phyloP scores from a whole-genome alignment of 345 rosid species.

The Schrenkiella parvula region DNA sequence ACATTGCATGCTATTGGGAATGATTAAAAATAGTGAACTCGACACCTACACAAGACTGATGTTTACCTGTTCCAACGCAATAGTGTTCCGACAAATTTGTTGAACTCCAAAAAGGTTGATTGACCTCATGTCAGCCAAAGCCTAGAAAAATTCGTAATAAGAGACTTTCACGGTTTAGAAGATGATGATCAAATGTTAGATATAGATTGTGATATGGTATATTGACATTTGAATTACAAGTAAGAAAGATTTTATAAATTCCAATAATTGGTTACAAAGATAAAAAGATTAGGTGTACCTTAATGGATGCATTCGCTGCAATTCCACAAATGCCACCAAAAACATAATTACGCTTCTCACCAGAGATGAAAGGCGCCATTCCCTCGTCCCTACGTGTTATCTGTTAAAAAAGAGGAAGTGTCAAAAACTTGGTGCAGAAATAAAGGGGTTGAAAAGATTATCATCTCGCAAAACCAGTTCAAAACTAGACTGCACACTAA shows the following conservation, averaged over 20 bases:
- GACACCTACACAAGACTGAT: neutral
- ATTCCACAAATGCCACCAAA: conserved; percentile 93
- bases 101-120: conserved; percentile 98
- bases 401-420: conserved; percentile 34
- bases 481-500: neutral
- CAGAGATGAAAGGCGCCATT: conserved; percentile 82
- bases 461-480: conserved; percentile 17
- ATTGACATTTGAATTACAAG: neutral
- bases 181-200: neutral
- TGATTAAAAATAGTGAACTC: neutral
- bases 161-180: conserved; percentile 5
- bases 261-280: neutral
- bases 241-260: neutral
- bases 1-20: neutral
- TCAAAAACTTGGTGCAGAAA: neutral
- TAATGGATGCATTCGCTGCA: conserved; percentile 83
- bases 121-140: conserved; percentile 75
- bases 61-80: conserved; percentile 91
- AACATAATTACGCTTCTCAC: conserved; percentile 70
- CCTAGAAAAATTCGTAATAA: conserved; percentile 40
- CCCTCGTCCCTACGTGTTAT: conserved; percentile 95
- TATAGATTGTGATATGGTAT: neutral
- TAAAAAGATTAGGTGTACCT: conserved; percentile 45
- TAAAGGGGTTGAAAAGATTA: neutral
- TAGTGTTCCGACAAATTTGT: conserved; percentile 93